Evolutionary conservation across 2,329 filamentous ascomycete genomes (phyloP), one percentile per base, ranked within the genome.

Genomic region (Aurifilum marmelostoma): DNA sequence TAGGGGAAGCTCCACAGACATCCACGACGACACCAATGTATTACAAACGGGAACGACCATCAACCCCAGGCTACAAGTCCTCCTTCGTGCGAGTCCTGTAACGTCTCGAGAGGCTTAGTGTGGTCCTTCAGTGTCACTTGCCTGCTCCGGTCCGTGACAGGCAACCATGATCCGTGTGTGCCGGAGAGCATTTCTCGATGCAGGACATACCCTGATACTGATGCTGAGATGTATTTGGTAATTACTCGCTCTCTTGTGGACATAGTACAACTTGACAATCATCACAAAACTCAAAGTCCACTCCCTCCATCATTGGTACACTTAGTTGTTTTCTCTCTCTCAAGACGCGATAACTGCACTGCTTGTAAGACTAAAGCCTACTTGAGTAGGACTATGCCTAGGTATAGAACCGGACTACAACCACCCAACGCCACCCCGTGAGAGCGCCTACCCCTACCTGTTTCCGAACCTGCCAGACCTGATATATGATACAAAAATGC

Each of bases 401-500:
- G 43, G 63, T 16, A 37, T 63, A 43, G 24, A n/a, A 29, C 37
- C 60, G 24, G 27, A 63, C 66, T 39, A 63, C 50, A 24, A 54
- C 39, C 7, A 18, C 41, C 27, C 63, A 60, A 60, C 47, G 47
- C 54, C 66, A 66, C 67, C 66, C 66, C 60, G 39, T 63, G 27
- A 47, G 47, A 7, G 43, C 43, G 6, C 27, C 24, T 6, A 11
- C 24, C 58, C 24, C 61, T 62, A 63, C 24, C 5, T 41, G 54
- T 34, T n/a, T 62, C 67, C 63, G 58, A 62, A 39, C 52, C 66
- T 18, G 60, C 66, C 62, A 58, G 21, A 58, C 50, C 68, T 66
- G 43, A 47, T 68, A 68, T 70, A 68, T 70, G 56, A 47, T 68
- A 70, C 68, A 68, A 47, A n/a, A 68, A 67, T 67, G 68, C 68